These are phyloP conservation scores for Cerioporus squamosus DNA, from an alignment of 1,284 basidiomycete genomes.

Conservation along the genomic window DNA sequence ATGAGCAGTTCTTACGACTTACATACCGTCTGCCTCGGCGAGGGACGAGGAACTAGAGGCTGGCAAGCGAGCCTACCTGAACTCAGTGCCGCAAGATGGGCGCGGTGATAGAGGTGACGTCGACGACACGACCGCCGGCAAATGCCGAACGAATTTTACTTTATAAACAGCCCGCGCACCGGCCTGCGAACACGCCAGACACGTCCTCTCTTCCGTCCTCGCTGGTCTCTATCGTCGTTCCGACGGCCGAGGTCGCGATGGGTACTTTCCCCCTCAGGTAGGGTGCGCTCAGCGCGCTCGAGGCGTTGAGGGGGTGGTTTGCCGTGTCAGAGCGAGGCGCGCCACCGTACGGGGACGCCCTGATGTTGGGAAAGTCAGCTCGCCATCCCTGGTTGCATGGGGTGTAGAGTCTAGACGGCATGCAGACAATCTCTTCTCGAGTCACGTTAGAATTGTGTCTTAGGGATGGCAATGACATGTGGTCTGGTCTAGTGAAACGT, in stretches of 20 bases:
- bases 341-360: conserved; percentile 9
- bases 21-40: too few species aligned
- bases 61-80: too few species aligned
- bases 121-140: background rate
- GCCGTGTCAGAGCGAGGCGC: conserved; percentile 41
- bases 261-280: conserved; percentile 50
- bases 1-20: too few species aligned
- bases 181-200: conserved; percentile 8
- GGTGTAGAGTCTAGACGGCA: conserved; percentile 39
- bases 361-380: conserved; percentile 41
- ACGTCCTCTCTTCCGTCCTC: conserved; percentile 39
- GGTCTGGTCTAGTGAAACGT: too few species aligned
- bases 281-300: conserved; percentile 33
- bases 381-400: conserved; percentile 23
- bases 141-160: background rate
- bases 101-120: too few species aligned
- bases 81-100: too few species aligned
- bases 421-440: conserved; percentile 6
- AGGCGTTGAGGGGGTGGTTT: conserved; percentile 55
- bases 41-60: too few species aligned
- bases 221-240: conserved; percentile 36
- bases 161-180: background rate
- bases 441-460: background rate
- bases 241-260: conserved; percentile 34
- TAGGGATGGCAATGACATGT: too few species aligned